phyloP scores from a whole-genome alignment of 768 basidiomycete genomes.

The Lactarius hengduanensis region DNA sequence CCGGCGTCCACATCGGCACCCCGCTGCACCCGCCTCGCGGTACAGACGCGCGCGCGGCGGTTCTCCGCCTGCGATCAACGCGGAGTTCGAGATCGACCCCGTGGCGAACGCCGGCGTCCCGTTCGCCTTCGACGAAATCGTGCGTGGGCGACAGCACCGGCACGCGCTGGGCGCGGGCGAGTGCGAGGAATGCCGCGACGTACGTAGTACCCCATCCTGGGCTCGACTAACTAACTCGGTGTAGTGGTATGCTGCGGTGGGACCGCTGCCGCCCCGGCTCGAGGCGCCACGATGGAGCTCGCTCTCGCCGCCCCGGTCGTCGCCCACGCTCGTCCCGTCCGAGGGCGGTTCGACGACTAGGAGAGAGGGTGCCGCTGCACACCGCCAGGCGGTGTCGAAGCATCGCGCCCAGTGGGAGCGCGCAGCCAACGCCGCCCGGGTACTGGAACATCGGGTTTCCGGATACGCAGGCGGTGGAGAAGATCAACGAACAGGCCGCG shows the following conservation, averaged over 20 bases:
- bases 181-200: slow-evolving; percentile 80
- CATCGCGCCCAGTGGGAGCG: slow-evolving; percentile 72
- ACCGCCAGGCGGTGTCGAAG: slow-evolving; percentile 67
- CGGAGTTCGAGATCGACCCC: slow-evolving; percentile 61
- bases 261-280: slow-evolving; percentile 62
- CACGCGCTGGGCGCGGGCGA: slow-evolving; percentile 68
- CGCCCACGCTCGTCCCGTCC: slow-evolving; percentile 5
- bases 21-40: background rate
- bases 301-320: slow-evolving; percentile 40
- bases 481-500: slow-evolving; percentile 71
- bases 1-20: slow-evolving; percentile 1
- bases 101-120: slow-evolving; percentile 60
- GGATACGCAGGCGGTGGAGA: slow-evolving; percentile 71
- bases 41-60: background rate
- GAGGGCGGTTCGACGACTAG: slow-evolving; percentile 5
- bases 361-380: slow-evolving; percentile 36
- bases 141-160: slow-evolving; percentile 62
- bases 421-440: slow-evolving; percentile 73
- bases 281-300: slow-evolving; percentile 76
- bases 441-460: slow-evolving; percentile 95
- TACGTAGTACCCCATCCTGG: slow-evolving; percentile 35
- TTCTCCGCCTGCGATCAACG: slow-evolving; percentile 16
- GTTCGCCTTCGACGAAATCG: slow-evolving; percentile 76
- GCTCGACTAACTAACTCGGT: no score
- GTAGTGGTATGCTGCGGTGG: slow-evolving; percentile 80